Evolutionary conservation across 2,329 filamentous ascomycete species (phyloP).

Genomic region (Apiospora rasikravindrae): DNA sequence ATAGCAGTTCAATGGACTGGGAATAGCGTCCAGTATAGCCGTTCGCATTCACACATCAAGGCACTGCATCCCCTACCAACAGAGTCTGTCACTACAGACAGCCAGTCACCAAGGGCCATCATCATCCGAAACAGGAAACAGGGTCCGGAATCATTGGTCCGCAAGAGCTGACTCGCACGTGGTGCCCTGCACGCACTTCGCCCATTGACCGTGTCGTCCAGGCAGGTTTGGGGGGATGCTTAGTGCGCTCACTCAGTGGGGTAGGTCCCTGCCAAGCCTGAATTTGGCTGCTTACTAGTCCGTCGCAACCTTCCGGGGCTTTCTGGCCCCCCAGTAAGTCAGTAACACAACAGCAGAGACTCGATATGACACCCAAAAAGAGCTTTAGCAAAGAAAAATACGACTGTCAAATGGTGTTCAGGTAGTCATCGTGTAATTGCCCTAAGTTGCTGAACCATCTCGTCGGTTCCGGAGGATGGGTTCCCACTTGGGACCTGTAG

Average conservation of each 20-base stretch:
- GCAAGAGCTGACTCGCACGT: slow-evolving; percentile 8
- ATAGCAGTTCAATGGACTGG: background rate
- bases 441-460: background rate
- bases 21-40: background rate
- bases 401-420: background rate
- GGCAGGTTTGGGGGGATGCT: background rate
- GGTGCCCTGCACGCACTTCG: background rate
- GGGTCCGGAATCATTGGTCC: background rate
- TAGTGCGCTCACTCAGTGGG: slow-evolving; percentile 11
- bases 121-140: background rate
- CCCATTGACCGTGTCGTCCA: background rate
- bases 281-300: background rate
- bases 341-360: background rate
- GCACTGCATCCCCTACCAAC: background rate
- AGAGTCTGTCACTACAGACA: background rate
- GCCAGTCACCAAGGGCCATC: background rate
- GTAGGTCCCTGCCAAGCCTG: background rate
- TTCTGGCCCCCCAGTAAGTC: slow-evolving; percentile 1
- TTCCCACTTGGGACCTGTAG: background rate
- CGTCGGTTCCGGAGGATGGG: background rate
- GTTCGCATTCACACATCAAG: background rate
- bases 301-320: background rate
- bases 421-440: background rate
- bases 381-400: background rate
- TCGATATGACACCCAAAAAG: background rate